These are phyloP conservation scores for Hippophae gyantsensis DNA, from an alignment of 306 rosid species.

Conservation along the genomic window DNA sequence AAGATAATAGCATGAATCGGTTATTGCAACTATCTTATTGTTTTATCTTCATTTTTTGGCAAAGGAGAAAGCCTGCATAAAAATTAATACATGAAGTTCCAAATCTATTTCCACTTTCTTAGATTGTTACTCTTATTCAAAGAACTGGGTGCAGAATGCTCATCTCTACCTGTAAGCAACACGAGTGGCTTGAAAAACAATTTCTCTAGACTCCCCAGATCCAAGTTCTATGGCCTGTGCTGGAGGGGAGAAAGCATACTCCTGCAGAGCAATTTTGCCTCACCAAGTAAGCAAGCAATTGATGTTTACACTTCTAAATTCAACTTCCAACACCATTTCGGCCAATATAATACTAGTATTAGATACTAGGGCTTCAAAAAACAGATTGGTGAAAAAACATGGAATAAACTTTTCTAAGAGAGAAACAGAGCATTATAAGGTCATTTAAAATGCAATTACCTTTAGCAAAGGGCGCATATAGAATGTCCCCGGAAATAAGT, in stretches of 20 bases:
- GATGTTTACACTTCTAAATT: constrained; percentile 15
- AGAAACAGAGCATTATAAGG: constrained; percentile 11
- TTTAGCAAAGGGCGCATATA: constrained; percentile 92
- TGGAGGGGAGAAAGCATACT: constrained; percentile 85
- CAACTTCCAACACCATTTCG: constrained; percentile 1
- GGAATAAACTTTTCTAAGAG: neutral
- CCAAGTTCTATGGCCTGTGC: constrained; percentile 90
- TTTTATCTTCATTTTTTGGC: neutral
- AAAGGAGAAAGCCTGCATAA: neutral
- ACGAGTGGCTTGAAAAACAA: constrained; percentile 75
- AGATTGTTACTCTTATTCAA: neutral
- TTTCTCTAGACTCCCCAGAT: constrained; percentile 79
- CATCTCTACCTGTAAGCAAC: constrained; percentile 81
- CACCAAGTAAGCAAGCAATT: constrained; percentile 17
- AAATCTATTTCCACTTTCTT: neutral
- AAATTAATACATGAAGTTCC: no score
- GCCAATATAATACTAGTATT: neutral
- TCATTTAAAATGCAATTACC: constrained; percentile 36
- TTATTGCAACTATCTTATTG: neutral
- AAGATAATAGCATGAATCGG: neutral
- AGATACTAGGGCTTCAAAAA: constrained; percentile 6
- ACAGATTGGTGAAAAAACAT: constrained; percentile 8
- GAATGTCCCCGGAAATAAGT: constrained; percentile 90
- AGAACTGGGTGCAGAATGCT: neutral
- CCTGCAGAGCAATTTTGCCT: constrained; percentile 32